Percentiles rank a stretch among this genome's conserved stretches.
Evolutionary conservation across 1,284 basidiomycete species (phyloP).

Genomic region (Inonotus hispidus): DNA sequence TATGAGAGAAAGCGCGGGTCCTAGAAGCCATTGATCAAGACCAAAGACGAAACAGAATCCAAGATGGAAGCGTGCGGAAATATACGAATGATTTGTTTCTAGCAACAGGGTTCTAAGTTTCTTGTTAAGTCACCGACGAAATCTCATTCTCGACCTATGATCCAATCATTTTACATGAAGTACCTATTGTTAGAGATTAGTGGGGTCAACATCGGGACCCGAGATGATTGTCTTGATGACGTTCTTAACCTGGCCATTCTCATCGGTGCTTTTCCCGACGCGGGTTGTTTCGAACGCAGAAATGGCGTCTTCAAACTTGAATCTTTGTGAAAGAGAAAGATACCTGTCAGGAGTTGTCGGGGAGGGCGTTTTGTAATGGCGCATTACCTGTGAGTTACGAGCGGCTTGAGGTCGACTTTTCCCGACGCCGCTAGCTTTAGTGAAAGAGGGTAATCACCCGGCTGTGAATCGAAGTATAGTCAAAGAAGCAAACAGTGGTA

Average conservation of each 20-base stretch:
- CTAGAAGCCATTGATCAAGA: no score
- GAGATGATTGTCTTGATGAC: conserved; percentile 76
- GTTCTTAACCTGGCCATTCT: conserved; percentile 36
- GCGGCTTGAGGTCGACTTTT: conserved; percentile 79
- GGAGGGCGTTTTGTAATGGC: background rate
- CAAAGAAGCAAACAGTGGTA: background rate
- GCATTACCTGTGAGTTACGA: conserved; percentile 79
- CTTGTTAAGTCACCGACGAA: no score
- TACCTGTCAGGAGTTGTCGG: background rate
- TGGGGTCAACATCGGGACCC: conserved; percentile 52
- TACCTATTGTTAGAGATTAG: background rate
- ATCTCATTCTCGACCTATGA: no score
- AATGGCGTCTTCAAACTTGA: conserved; percentile 67
- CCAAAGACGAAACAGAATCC: no score
- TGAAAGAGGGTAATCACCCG: conserved; percentile 84
- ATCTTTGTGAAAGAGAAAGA: conserved; percentile 37
- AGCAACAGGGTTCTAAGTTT: no score
- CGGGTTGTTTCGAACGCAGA: conserved; percentile 77
- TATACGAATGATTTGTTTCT: no score
- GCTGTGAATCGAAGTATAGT: conserved; percentile 34
- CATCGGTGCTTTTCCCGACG: conserved; percentile 74
- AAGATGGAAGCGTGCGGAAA: no score
- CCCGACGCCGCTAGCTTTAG: conserved; percentile 76
- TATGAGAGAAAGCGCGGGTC: no score
- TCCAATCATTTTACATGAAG: background rate